Base-by-base conservation (phyloP, 169 alveolate species). In the Pseudocohnilembus persalinus region DNA sequence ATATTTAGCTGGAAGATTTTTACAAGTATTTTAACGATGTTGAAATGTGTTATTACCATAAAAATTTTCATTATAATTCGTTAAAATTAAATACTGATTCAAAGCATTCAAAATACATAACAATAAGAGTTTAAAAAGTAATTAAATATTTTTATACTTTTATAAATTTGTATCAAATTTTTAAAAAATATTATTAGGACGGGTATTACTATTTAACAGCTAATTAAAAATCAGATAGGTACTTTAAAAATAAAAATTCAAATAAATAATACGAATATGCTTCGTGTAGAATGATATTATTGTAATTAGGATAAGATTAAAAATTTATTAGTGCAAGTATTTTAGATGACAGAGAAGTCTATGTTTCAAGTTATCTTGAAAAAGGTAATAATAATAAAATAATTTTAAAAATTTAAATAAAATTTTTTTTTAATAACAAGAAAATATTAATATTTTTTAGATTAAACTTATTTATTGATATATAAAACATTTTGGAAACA, bases 1-100 rank as follows among this genome's bases (percentile, higher is more conserved):
- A 82, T 74, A 88, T 91, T 87, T 76, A 75, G 29, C 74, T 82
- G 29, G 68, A 29, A 27, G 91, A 88, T 79, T 91, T 88, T 81
- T 74, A 74, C 33, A 85, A 85, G 73, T 82, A 88, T 83, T 91
- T 91, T 76, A 68, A 76, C 68, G 90, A 82, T 79, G 88, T 85
- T 15, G 83, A 83, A 76, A 77, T 91, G 27, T 91, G 94, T 68
- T 85, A 82, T 80, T 82, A 83, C 63, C 82, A 77, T 31, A 73
- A 90, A 63, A 82, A 82, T 34, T 73, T 31, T 31, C n/a, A 73
- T 31, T 83, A 84, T 81, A 65, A 34, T 26, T 49, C 78, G 24
- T 25, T 64, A 6, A 75, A 80, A 81, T 72, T 76, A 29, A 76
- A 68, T 28, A 76, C 83, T 64, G 72, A 33, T 24, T 81, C 76